These are phyloP conservation scores for Cystofilobasidium macerans DNA, from an alignment of 768 basidiomycete genomes.

Conservation along the genomic window DNA sequence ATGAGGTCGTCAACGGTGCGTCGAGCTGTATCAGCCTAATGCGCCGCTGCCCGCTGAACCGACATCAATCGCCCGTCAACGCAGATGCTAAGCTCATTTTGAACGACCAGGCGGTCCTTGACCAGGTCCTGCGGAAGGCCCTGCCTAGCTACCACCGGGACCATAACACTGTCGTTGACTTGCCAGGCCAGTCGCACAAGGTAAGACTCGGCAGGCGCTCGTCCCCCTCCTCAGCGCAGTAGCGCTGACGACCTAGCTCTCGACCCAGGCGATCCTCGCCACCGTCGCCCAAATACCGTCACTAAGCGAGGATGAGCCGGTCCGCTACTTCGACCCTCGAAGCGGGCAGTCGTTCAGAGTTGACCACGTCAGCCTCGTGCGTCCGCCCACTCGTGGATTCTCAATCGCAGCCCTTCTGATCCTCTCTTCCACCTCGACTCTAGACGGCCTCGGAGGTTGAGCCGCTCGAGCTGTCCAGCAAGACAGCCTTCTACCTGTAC, in stretches of 20 bases:
- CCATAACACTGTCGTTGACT: constrained; percentile 77
- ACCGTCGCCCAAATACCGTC: background rate
- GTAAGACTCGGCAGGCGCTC: constrained; percentile 41
- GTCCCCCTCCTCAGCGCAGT: constrained; percentile 45
- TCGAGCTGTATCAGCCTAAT: no score
- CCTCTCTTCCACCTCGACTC: background rate
- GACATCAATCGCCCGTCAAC: background rate
- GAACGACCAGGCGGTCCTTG: constrained; percentile 70
- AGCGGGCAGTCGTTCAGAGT: constrained; percentile 67
- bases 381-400: background rate
- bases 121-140: constrained; percentile 64
- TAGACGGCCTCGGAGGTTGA: constrained; percentile 10
- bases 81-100: constrained; percentile 84
- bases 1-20: constrained; percentile 82
- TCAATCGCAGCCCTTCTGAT: background rate
- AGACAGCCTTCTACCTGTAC: constrained; percentile 2
- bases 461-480: background rate
- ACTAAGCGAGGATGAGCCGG: constrained; percentile 44
- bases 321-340: constrained; percentile 73
- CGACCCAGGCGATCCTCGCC: constrained; percentile 35
- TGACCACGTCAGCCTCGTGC: constrained; percentile 71
- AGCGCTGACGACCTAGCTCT: constrained; percentile 67
- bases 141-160: constrained; percentile 73
- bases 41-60: background rate
- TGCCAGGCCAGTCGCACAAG: constrained; percentile 64